phyloP scores from a whole-genome alignment of 2,329 filamentous ascomycete genomes.

The Neonectria neomacrospora region DNA sequence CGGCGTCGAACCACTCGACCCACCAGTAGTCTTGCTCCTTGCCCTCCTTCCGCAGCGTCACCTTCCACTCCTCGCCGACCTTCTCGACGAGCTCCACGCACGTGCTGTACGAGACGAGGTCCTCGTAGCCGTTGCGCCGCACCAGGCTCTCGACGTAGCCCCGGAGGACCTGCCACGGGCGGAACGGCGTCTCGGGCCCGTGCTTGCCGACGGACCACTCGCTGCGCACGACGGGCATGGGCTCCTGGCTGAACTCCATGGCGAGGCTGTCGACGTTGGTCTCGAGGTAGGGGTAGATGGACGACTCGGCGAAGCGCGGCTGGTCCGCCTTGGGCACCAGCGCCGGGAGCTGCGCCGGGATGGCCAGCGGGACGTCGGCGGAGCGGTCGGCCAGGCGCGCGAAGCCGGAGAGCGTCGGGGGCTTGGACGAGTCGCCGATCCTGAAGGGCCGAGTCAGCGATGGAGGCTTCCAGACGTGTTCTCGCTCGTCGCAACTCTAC shows the following conservation, averaged over 20 bases:
- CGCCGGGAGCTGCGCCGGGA: constrained; percentile 61
- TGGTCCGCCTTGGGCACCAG: constrained; percentile 54
- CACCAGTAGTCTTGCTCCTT: constrained; percentile 66
- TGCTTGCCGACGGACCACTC: constrained; percentile 53
- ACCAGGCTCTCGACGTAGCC: constrained; percentile 66
- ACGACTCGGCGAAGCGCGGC: constrained; percentile 66
- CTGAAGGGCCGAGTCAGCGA: constrained; percentile 42
- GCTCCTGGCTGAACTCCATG: constrained; percentile 70
- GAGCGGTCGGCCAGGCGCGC: constrained; percentile 58
- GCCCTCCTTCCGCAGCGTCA: constrained; percentile 57
- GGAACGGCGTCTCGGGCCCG: constrained; percentile 68
- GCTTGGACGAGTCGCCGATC: constrained; percentile 53
- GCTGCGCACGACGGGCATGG: constrained; percentile 56
- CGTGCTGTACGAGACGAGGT: constrained; percentile 65
- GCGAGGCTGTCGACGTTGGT: constrained; percentile 69
- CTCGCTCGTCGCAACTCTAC: constrained; percentile 50
- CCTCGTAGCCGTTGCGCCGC: constrained; percentile 62
- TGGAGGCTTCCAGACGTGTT: not conserved
- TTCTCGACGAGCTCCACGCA: constrained; percentile 69
- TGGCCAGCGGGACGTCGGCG: constrained; percentile 59
- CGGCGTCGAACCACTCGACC: constrained; percentile 69
- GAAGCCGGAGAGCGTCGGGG: constrained; percentile 57
- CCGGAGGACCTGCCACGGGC: constrained; percentile 67
- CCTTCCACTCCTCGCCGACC: constrained; percentile 59
- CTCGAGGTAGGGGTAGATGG: constrained; percentile 70